Evolutionary conservation across 768 basidiomycete species (phyloP).

Genomic region (Phanerochaete carnosa): DNA sequence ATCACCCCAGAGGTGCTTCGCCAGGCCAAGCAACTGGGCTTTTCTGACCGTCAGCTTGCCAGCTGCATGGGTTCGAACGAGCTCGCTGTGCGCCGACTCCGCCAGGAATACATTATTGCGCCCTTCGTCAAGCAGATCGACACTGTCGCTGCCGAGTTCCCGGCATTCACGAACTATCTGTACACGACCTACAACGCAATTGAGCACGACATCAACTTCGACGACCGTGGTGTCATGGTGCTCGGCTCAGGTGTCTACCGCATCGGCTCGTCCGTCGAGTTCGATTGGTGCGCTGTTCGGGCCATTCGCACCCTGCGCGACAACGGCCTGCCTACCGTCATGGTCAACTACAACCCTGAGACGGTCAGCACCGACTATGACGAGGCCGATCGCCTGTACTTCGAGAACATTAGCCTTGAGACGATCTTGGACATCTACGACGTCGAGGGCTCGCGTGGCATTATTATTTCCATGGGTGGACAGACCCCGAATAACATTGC

Average conservation of each 20-base stretch:
- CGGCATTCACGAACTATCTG: conserved; percentile 97
- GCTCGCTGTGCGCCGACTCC: conserved; percentile 85
- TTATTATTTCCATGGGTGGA: conserved; percentile 97
- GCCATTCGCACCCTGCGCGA: conserved; percentile 95
- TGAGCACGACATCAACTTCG: conserved; percentile 87
- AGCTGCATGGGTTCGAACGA: conserved; percentile 83
- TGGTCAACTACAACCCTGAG: conserved; percentile 99
- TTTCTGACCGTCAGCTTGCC: conserved; percentile 92
- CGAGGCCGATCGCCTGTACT: conserved; percentile 96
- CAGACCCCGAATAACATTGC: conserved; percentile 99
- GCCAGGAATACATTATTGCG: conserved; percentile 77
- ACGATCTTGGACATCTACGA: conserved; percentile 98
- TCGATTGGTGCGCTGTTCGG: conserved; percentile 99
- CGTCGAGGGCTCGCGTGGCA: conserved; percentile 80
- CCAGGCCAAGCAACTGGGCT: conserved; percentile 90
- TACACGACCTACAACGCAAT: conserved; percentile 98
- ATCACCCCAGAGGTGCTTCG: conserved; percentile 63
- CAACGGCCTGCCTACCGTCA: conserved; percentile 91
- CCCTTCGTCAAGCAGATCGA: conserved; percentile 99
- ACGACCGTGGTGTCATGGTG: conserved; percentile 94
- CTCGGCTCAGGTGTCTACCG: conserved; percentile 98
- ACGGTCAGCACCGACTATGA: conserved; percentile 99
- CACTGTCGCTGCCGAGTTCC: conserved; percentile 98
- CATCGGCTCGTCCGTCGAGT: conserved; percentile 98
- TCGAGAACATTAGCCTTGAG: conserved; percentile 97